Evolutionary conservation across 306 rosid species (phyloP).

Genomic region (Vigna mungo): DNA sequence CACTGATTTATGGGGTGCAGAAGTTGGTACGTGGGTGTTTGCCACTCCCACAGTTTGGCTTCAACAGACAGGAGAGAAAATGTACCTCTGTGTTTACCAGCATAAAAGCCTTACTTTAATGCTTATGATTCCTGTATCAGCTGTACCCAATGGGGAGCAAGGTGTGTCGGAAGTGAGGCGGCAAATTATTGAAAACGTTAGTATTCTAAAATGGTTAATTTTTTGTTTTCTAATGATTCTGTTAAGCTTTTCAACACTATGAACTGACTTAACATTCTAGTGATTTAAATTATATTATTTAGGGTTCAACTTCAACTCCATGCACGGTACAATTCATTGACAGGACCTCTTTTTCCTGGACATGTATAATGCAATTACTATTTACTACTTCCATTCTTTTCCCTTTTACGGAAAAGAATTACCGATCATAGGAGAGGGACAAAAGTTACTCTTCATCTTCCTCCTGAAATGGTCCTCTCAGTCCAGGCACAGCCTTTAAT

Average conservation of each 20-base stretch:
- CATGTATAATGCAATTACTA: too few relatives aligned
- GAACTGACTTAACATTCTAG: constrained; percentile 24
- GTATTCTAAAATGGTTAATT: constrained; percentile 44
- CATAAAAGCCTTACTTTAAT: constrained; percentile 84
- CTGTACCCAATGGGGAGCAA: constrained; percentile 81
- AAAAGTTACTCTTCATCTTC: too few relatives aligned
- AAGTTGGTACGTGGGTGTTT: constrained; percentile 62
- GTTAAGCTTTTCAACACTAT: neutral
- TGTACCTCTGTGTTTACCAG: constrained; percentile 91
- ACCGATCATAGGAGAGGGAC: too few relatives aligned
- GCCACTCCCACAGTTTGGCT: constrained; percentile 83
- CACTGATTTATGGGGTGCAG: constrained; percentile 95
- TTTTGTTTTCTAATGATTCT: constrained; percentile 29
- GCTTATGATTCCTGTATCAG: constrained; percentile 79
- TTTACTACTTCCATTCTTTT: too few relatives aligned
- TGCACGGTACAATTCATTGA: too few relatives aligned
- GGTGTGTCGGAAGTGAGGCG: constrained; percentile 76
- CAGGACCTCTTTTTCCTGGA: too few relatives aligned
- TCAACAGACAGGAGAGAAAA: constrained; percentile 74
- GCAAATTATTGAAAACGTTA: constrained; percentile 85
- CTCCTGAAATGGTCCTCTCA: too few relatives aligned
- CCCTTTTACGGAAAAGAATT: too few relatives aligned
- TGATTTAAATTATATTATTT: constrained; percentile 20
- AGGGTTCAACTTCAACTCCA: constrained; percentile 23
- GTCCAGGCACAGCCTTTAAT: too few relatives aligned